A percentile compares a stretch with the other conserved stretches of the same genome.
phyloP scores from a whole-genome alignment of 2,329 filamentous ascomycete species.

The Venturia oleaginea region DNA sequence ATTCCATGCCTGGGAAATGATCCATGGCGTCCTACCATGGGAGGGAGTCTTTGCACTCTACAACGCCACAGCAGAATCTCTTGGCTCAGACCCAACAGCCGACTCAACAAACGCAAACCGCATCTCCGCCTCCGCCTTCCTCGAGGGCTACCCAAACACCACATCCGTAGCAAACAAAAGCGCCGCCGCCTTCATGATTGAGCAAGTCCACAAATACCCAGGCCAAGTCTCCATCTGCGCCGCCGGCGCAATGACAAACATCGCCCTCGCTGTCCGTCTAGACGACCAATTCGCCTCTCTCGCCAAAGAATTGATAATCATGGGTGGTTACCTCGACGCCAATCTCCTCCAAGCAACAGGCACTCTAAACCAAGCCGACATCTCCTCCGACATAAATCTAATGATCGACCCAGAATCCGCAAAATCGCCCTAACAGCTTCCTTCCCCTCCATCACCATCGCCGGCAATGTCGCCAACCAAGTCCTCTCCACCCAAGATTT shows the following conservation, averaged over 20 bases:
- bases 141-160: constrained; percentile 39
- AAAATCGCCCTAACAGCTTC: constrained; percentile 42
- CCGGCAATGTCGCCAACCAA: constrained; percentile 40
- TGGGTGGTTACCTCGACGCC: constrained; percentile 42
- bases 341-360: constrained; percentile 23
- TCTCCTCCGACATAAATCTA: constrained; percentile 37
- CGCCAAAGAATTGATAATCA: constrained; percentile 40
- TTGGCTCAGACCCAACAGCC: constrained; percentile 35
- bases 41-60: constrained; percentile 37
- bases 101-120: constrained; percentile 33
- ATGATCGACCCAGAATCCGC: constrained; percentile 43
- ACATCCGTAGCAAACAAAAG: constrained; percentile 29
- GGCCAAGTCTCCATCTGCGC: constrained; percentile 41
- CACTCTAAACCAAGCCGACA: constrained; percentile 20
- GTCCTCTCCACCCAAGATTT: constrained; percentile 33
- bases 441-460: constrained; percentile 32
- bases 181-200: constrained; percentile 39
- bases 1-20: constrained; percentile 36
- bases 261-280: constrained; percentile 39
- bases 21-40: constrained; percentile 38
- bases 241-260: constrained; percentile 40
- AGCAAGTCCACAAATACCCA: constrained; percentile 37
- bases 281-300: constrained; percentile 39
- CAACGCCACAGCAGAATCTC: constrained; percentile 34
- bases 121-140: constrained; percentile 33